phyloP scores from a whole-genome alignment of 176 grass and related monocot species.

The Dendrocalamus sinicus region DNA sequence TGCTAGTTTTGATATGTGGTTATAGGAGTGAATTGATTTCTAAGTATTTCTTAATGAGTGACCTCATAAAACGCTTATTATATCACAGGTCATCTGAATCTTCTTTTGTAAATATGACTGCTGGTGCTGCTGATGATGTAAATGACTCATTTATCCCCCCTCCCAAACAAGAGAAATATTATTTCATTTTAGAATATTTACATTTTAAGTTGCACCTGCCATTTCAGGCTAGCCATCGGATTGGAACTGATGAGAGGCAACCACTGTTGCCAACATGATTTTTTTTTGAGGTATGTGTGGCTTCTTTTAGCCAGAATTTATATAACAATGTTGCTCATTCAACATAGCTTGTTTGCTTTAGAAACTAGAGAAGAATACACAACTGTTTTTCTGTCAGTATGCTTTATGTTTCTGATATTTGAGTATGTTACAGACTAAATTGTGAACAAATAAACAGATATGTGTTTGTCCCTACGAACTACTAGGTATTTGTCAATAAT shows the following conservation, averaged over 20 bases:
- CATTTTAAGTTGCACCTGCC: conserved; percentile 21
- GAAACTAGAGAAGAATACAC: background rate
- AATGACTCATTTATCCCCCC: conserved; percentile 7
- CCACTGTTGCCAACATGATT: conserved; percentile 76
- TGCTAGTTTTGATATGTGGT: conserved; percentile 10
- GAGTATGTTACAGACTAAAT: background rate
- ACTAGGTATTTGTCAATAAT: background rate
- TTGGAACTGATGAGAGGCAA: conserved; percentile 81
- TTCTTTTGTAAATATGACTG: conserved; percentile 98
- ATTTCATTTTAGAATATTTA: conserved; percentile 1
- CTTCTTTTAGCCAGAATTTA: conserved; percentile 24
- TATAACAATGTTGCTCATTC: background rate
- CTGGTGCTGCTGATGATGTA: conserved; percentile 90
- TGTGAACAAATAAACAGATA: background rate
- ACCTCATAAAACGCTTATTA: conserved; percentile 7
- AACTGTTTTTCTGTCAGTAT: background rate
- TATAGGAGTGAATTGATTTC: background rate
- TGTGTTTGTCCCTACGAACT: background rate
- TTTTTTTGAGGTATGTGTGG: conserved; percentile 51
- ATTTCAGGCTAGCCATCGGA: conserved; percentile 66
- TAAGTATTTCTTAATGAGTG: background rate
- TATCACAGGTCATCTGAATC: conserved; percentile 75
- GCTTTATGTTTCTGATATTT: conserved; percentile 15
- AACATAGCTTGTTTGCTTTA: conserved; percentile 28
- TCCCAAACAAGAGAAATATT: background rate